Conservation (phyloP, 148 eudicot genomes). For the Fagopyrum homotropicum region DNA sequence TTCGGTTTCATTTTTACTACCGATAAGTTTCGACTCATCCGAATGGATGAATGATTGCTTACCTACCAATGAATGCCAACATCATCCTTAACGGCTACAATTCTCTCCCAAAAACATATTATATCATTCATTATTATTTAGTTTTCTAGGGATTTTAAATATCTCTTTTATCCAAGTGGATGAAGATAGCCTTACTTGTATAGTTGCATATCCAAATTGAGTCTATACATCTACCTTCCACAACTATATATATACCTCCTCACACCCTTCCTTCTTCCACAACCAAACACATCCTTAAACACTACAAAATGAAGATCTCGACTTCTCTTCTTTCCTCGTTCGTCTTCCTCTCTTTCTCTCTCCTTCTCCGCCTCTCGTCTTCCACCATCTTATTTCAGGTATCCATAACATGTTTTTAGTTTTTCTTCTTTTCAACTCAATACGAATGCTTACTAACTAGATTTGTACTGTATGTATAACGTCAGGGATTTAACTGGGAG, state of each 20-base stretch:
- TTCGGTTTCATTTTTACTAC: too few relatives aligned
- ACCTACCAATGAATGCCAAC: neutral
- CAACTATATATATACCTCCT: slow-evolving; percentile 1
- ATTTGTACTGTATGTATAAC: neutral
- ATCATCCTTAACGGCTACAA: neutral
- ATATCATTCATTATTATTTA: neutral
- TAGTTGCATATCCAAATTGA: neutral
- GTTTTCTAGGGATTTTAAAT: neutral
- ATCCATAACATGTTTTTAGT: too few relatives aligned
- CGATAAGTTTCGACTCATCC: too few relatives aligned
- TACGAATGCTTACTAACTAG: too few relatives aligned
- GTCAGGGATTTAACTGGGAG: slow-evolving; percentile 56
- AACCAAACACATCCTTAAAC: neutral
- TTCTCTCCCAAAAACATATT: neutral
- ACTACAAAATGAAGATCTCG: neutral
- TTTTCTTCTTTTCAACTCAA: too few relatives aligned
- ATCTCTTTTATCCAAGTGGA: neutral
- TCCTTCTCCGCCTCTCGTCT: neutral
- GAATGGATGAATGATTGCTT: too few relatives aligned
- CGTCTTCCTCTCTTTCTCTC: neutral
- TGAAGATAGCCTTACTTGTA: neutral
- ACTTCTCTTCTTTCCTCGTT: neutral
- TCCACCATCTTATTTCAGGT: slow-evolving; percentile 12
- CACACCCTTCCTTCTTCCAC: neutral
- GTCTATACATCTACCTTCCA: neutral